Evolutionary conservation across 2,329 filamentous ascomycete genomes (phyloP).

Genomic region (Hypomyces rosellus): DNA sequence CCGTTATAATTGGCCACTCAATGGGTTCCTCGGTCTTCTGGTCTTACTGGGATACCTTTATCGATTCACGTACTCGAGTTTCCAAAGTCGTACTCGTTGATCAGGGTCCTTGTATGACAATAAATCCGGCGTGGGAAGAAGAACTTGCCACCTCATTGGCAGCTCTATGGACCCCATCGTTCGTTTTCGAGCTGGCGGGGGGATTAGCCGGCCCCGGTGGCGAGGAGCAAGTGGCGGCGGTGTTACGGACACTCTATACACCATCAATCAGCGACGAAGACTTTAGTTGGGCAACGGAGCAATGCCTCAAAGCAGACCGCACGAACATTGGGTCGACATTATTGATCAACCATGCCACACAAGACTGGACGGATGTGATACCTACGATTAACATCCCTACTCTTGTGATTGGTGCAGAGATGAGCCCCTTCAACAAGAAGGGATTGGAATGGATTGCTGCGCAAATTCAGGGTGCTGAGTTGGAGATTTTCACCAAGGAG

Average conservation of each 20-base stretch:
- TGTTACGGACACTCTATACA: constrained; percentile 21
- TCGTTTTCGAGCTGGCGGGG: constrained; percentile 2
- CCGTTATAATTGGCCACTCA: constrained; percentile 28
- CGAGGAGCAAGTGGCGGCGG: constrained; percentile 12
- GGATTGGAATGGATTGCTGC: constrained; percentile 20
- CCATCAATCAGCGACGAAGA: constrained; percentile 17
- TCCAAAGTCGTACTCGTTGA: constrained; percentile 25
- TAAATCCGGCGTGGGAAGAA: constrained; percentile 23
- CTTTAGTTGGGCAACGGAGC: constrained; percentile 18
- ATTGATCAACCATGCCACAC: constrained; percentile 20
- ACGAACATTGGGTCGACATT: constrained; percentile 18
- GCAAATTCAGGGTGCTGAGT: constrained; percentile 21
- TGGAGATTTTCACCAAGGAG: constrained; percentile 22
- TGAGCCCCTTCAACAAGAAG: constrained; percentile 6
- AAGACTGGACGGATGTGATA: constrained; percentile 25
- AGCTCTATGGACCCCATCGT: constrained; percentile 17
- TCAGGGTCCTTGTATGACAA: constrained; percentile 20
- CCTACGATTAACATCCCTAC: constrained; percentile 23
- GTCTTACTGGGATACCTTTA: constrained; percentile 27
- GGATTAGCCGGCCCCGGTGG: neutral
- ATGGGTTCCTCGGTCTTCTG: constrained; percentile 28
- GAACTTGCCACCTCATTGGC: constrained; percentile 15
- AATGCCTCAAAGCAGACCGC: constrained; percentile 22
- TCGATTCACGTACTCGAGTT: constrained; percentile 18
- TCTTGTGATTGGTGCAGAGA: constrained; percentile 20